Evolutionary conservation across 202 grass and related monocot species (phyloP), one percentile per base, ranked within the genome.

Genomic region (Panicum virgatum): DNA sequence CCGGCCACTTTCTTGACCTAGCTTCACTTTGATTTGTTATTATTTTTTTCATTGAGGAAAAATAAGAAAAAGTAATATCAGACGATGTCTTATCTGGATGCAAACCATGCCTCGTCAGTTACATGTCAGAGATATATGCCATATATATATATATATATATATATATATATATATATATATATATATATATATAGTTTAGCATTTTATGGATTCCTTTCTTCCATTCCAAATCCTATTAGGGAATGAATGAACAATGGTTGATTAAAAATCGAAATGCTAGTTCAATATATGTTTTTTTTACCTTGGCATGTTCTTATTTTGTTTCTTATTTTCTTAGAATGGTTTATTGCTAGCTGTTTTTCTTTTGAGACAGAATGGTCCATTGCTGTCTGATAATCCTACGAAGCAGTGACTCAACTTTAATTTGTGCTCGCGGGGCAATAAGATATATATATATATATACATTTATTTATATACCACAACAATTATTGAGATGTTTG

Each of bases 391-490:
- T 60, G 57, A 27, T 27, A 60, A 60, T 40, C 63, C 19, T 66
- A 40, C 13, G 63, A 40, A 66, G 63, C 37, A 66, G 36, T 66
- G 63, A 66, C 36, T 66, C 63, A 66, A 19, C 63, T 40, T 66
- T 40, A 19, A 36, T 40, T 66, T 40, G 63, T 23, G 37, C 4
- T 10, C 20, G 43, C 42, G 20, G n/a, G 62, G 62, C 13, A 62
- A 62, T 34, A 34, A 18, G 7, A 61, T 61, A 61, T 8, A 25
- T 56, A 4, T 56, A n/a, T n/a, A n/a, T n/a, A n/a, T n/a, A n/a
- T n/a, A n/a, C n/a, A n/a, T n/a, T n/a, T 61, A 61, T 8, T 12
- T 56, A 4, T 56, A 23, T 14, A 27, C 23, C 56, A 4, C 13
- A 5, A 59, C 12, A 11, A 58, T 27, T 59, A 59, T 27, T 9